Percentiles rank a stretch among this genome's conserved stretches.
Conservation (phyloP, 768 basidiomycete species). For the Wakefieldia striispora region DNA sequence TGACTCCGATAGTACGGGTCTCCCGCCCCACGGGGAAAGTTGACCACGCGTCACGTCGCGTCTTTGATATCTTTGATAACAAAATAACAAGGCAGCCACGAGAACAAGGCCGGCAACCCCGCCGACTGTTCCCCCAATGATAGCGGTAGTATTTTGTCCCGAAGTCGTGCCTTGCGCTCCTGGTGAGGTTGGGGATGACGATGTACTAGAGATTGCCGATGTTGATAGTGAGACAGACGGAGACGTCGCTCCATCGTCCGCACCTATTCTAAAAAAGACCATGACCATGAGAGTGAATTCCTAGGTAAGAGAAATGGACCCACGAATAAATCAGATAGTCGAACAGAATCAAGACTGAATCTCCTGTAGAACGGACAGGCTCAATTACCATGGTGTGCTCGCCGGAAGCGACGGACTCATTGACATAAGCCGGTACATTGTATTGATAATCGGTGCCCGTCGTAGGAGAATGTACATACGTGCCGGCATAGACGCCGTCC, state of each 20-base stretch:
- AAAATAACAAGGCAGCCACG: neutral
- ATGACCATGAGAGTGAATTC: neutral
- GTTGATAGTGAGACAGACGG: neutral
- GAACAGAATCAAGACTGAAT: conserved; percentile 8
- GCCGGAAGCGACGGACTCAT: neutral
- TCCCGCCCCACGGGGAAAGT: neutral
- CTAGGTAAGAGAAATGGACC: neutral
- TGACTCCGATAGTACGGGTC: neutral
- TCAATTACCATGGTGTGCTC: conserved; percentile 3
- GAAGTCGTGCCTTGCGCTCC: neutral
- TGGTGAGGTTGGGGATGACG: neutral
- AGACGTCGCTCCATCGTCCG: neutral
- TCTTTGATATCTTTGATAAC: neutral
- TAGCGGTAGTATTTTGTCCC: neutral
- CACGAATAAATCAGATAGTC: conserved; percentile 19
- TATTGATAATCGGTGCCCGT: conserved; percentile 6
- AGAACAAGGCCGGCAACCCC: neutral
- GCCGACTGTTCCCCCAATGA: conserved; percentile 8
- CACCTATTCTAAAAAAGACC: conserved; percentile 3
- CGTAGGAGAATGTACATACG: conserved; percentile 1
- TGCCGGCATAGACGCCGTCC: neutral
- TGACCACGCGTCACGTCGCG: neutral
- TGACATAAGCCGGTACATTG: conserved; percentile 13
- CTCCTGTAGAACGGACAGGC: neutral
- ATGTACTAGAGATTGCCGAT: neutral